Evolutionary conservation across 805 yeast genomes (phyloP).

Genomic region (Teunomyces atbi): DNA sequence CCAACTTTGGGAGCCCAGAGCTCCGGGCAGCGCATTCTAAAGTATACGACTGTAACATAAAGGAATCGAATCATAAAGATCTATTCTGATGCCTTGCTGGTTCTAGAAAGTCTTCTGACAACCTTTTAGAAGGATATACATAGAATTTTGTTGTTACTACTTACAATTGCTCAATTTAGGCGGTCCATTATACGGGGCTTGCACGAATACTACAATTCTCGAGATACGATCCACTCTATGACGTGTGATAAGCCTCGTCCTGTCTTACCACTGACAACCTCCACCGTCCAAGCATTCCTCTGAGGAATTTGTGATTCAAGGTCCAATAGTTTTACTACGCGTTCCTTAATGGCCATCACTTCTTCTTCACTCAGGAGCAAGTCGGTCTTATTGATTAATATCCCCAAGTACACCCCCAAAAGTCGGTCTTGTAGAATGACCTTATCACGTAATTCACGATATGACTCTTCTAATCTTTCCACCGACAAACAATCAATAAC

Average conservation of each 20-base stretch:
- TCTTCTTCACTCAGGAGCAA: slow-evolving; percentile 33
- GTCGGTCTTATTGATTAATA: slow-evolving; percentile 77
- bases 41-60: neutral
- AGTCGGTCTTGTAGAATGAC: slow-evolving; percentile 66
- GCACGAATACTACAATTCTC: neutral
- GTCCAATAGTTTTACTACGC: slow-evolving; percentile 16
- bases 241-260: slow-evolving; percentile 28
- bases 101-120: neutral
- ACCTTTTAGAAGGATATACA: neutral
- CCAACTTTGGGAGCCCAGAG: neutral
- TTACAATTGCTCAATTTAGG: neutral
- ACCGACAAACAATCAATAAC: slow-evolving; percentile 70
- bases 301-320: slow-evolving; percentile 18
- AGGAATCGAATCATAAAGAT: neutral
- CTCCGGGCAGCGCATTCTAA: neutral
- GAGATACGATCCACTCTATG: slow-evolving; percentile 25
- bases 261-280: slow-evolving; percentile 34
- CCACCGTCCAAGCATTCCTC: slow-evolving; percentile 24
- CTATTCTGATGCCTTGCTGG: neutral
- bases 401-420: slow-evolving; percentile 64
- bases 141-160: neutral
- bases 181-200: neutral
- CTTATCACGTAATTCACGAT: slow-evolving; percentile 56
- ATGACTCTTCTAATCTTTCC: slow-evolving; percentile 64
- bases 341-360: slow-evolving; percentile 3